Evolutionary conservation across 1,284 basidiomycete species (phyloP), one percentile per base, ranked within the genome.

Genomic region (Cutaneotrichosporon spelunceum): DNA sequence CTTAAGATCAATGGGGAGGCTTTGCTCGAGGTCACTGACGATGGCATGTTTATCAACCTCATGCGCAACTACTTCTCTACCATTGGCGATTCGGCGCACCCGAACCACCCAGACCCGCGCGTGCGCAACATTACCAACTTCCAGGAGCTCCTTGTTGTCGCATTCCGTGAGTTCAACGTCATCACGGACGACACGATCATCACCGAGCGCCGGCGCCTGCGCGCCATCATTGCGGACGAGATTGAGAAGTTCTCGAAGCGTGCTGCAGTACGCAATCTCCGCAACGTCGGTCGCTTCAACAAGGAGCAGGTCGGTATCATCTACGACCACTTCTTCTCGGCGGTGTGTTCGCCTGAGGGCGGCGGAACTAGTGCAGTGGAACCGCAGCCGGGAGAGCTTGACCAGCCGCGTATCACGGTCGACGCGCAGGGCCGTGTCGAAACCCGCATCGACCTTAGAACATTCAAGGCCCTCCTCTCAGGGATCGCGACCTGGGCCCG

Each of bases 1-100:
- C 85, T 99, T 60, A 99, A 99, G 80, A 96, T 99, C 79, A 99
- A 99, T 68, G 94, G 94, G 2, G 92, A 96, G 68, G 88, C 90
- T 60, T 82, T 99, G 10, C 82, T 99, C n/a, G 86, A 93, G 73
- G 88, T 97, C 24, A 93, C 95, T 69, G 96, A 99, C 76, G 96
- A 99, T 70, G 96, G 96, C 11, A 90, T 89, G 57, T 98, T 99
- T 80, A 89, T 99, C 79, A 93, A 89, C 78, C 82, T 94, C 27
- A 95, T 97, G 90, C 86, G 93, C 57, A 87, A 88, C 65, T 99
- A 98, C 81, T 99, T 99, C 70, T 84, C 88, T 16, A 90, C 91
- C 16, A 86, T 99, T 21, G 96, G 92, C 49, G 90, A 95, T 26
- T 95, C 94, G 6, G 96, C 95, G 0, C 92, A 99, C 75, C 95